A percentile compares a stretch with the other conserved stretches of the same genome.
Conservation (phyloP, 2,329 filamentous ascomycete genomes). For the Neophaeococcomyces aloes region DNA sequence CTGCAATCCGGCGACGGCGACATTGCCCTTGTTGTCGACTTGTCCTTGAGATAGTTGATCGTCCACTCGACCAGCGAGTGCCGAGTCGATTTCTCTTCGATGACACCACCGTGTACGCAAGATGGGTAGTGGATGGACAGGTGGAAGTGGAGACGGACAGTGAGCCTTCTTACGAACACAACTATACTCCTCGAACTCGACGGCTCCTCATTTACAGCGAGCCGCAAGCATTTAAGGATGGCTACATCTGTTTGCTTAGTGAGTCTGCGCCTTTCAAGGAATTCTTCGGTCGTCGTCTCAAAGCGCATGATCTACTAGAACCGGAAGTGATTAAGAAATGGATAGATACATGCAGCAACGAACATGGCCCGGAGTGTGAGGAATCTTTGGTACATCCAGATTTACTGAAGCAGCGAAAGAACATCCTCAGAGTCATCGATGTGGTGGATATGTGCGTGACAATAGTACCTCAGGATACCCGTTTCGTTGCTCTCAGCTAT, state of each 20-base stretch:
- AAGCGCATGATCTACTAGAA: slow-evolving; percentile 19
- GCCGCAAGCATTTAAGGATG: slow-evolving; percentile 22
- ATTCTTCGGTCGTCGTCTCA: slow-evolving; percentile 19
- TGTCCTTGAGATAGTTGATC: slow-evolving; percentile 20
- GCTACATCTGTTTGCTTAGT: slow-evolving; percentile 22
- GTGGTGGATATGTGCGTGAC: slow-evolving; percentile 21
- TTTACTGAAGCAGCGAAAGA: slow-evolving; percentile 14
- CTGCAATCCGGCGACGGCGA: slow-evolving; percentile 15
- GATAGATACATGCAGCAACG: slow-evolving; percentile 18
- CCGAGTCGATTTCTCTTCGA: slow-evolving; percentile 15
- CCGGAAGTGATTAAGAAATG: slow-evolving; percentile 16
- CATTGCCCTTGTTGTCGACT: slow-evolving; percentile 21
- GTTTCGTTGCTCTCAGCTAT: slow-evolving; percentile 22
- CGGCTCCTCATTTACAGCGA: slow-evolving; percentile 21
- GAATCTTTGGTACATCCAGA: slow-evolving; percentile 20
- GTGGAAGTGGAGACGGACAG: slow-evolving; percentile 11
- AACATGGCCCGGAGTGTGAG: slow-evolving; percentile 20
- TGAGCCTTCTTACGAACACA: slow-evolving; percentile 10
- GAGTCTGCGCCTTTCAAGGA: slow-evolving; percentile 19
- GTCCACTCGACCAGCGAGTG: slow-evolving; percentile 19
- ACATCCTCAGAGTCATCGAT: slow-evolving; percentile 20
- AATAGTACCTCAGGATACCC: slow-evolving; percentile 13
- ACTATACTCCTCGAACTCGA: slow-evolving; percentile 16
- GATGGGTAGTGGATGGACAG: slow-evolving; percentile 22
- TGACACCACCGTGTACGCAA: slow-evolving; percentile 18